Percentiles rank a stretch among this genome's conserved stretches.
Conservation (phyloP, 1,284 basidiomycete species). For the Sporisorium sorghi region DNA sequence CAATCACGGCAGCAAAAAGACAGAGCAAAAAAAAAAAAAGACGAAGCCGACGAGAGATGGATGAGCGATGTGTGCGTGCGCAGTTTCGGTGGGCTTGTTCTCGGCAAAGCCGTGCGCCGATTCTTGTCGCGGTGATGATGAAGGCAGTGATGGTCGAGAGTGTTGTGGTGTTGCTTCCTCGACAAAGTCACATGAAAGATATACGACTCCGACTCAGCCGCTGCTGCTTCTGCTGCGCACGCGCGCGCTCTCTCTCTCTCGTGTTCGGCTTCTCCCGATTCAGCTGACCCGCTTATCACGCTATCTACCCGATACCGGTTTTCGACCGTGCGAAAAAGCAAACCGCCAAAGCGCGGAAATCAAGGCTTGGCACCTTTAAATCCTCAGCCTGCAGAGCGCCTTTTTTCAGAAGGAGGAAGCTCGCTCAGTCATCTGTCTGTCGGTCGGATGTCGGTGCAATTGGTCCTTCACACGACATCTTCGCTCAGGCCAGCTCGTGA, state of each 20-base stretch:
- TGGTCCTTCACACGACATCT: conserved; percentile 32
- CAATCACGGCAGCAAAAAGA: not conserved
- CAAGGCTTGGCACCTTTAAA: not conserved
- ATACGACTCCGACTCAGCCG: not conserved
- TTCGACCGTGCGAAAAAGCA: not conserved
- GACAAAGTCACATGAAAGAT: conserved; percentile 4
- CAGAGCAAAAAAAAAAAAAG: not conserved
- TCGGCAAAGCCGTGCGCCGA: conserved; percentile 1
- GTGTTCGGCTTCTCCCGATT: not conserved
- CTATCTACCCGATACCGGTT: too few relatives aligned
- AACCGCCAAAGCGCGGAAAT: not conserved
- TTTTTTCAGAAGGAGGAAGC: too few relatives aligned
- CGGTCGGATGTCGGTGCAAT: too few relatives aligned
- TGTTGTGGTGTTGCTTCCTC: not conserved
- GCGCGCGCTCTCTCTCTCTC: too few relatives aligned
- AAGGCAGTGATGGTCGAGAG: not conserved
- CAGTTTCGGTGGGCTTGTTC: too few relatives aligned
- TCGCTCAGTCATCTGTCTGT: conserved; percentile 6
- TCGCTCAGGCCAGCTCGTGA: conserved; percentile 10
- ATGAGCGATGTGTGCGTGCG: not conserved
- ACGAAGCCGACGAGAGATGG: not conserved
- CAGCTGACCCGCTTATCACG: too few relatives aligned
- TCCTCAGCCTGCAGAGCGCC: not conserved
- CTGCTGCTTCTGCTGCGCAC: not conserved
- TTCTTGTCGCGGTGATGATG: not conserved